Percentiles rank a stretch among this genome's conserved stretches.
Conservation (phyloP, 148 eudicot species). For the Diospyros lotus region DNA sequence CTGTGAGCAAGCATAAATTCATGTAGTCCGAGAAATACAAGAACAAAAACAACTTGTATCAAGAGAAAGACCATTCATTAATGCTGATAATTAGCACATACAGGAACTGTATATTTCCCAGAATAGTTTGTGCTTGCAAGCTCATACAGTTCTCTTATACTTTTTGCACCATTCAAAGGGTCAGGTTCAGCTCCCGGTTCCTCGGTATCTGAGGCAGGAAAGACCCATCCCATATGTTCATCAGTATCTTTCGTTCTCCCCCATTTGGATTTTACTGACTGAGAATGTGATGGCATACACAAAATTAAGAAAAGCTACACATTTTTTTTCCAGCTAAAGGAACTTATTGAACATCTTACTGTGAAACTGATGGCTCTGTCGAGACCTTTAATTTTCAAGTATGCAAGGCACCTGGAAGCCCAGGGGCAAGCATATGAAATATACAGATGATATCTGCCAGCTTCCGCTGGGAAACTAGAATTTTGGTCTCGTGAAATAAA, state of each 20-base stretch:
- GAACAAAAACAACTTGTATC: background rate
- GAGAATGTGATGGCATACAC: conserved; percentile 14
- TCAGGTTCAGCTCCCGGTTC: conserved; percentile 80
- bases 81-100: conserved; percentile 24
- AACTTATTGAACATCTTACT: conserved; percentile 26
- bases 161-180: conserved; percentile 64
- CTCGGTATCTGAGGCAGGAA: conserved; percentile 61
- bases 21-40: conserved; percentile 1
- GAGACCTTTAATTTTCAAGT: conserved; percentile 82
- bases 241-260: conserved; percentile 76
- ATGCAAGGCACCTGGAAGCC: conserved; percentile 80
- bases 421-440: conserved; percentile 95
- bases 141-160: conserved; percentile 71
- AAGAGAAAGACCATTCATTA: background rate
- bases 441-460: conserved; percentile 88
- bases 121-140: conserved; percentile 75
- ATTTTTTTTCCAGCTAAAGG: background rate
- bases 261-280: conserved; percentile 77
- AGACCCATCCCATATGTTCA: conserved; percentile 91
- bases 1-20: conserved; percentile 27
- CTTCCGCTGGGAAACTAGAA: conserved; percentile 61
- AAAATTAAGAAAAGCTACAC: background rate
- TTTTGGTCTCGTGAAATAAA: conserved; percentile 65
- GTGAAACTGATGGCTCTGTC: conserved; percentile 68
- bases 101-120: conserved; percentile 86